Conservation (phyloP, 2,329 filamentous ascomycete genomes). For the Raffaelea arxii region DNA sequence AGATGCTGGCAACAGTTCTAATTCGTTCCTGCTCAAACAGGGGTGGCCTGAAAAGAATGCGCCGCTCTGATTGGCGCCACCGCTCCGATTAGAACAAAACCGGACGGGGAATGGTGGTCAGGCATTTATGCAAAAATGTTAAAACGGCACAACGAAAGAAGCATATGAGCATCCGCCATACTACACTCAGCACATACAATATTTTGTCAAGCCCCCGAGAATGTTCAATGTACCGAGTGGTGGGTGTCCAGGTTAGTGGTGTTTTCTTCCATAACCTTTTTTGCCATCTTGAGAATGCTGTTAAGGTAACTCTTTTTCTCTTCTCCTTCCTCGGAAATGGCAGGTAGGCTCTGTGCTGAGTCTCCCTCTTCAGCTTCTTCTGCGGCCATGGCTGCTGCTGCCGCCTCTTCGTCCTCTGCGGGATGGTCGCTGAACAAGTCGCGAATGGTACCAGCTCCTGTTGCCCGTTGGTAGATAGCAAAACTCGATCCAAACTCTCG, state of each 20-base stretch:
- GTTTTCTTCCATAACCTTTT: constrained; percentile 44
- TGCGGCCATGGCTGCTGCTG: constrained; percentile 19
- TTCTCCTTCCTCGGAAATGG: constrained; percentile 5
- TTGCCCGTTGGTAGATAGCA: constrained; percentile 41
- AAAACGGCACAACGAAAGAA: too few species aligned
- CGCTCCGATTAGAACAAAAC: too few species aligned
- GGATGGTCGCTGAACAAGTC: constrained; percentile 32
- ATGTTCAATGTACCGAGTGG: constrained; percentile 14
- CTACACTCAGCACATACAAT: too few species aligned
- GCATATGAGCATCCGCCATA: too few species aligned
- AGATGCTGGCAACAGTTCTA: too few species aligned
- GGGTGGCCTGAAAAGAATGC: too few species aligned
- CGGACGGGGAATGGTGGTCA: too few species aligned
- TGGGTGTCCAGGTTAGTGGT: constrained; percentile 40
- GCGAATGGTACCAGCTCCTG: constrained; percentile 37
- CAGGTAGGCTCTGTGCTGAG: constrained; percentile 9
- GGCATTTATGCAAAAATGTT: too few species aligned
- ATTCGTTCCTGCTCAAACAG: too few species aligned
- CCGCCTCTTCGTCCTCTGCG: constrained; percentile 1
- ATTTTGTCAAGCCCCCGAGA: too few species aligned
- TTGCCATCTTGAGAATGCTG: constrained; percentile 36
- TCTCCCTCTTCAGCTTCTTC: constrained; percentile 20
- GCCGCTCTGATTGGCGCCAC: too few species aligned
- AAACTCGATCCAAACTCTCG: constrained; percentile 44
- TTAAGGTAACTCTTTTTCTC: constrained; percentile 17